These are phyloP conservation scores for Periconia digitata DNA, from an alignment of 2,329 filamentous ascomycete species.

Conservation along the genomic window DNA sequence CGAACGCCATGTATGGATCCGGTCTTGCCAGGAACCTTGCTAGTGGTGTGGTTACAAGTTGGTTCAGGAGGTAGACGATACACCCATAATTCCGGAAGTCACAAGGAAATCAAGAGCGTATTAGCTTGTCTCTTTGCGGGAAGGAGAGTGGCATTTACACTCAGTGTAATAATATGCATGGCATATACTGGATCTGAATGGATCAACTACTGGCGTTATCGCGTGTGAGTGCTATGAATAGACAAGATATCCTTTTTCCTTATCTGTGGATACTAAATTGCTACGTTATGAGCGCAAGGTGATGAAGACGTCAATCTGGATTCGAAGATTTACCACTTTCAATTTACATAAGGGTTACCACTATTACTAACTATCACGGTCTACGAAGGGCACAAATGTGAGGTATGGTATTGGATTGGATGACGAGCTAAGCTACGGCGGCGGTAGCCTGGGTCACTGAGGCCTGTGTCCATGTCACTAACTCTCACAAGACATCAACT, in stretches of 20 bases:
- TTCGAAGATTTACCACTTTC: too few relatives aligned
- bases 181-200: background rate
- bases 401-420: too few relatives aligned
- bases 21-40: conserved; percentile 58
- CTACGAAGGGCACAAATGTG: too few relatives aligned
- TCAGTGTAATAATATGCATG: background rate
- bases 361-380: too few relatives aligned
- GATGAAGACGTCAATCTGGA: too few relatives aligned
- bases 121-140: background rate
- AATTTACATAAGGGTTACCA: too few relatives aligned
- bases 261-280: too few relatives aligned
- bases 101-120: background rate
- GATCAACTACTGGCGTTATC: background rate
- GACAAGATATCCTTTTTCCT: background rate
- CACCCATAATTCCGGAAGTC: background rate
- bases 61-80: conserved; percentile 48
- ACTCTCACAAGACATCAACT: too few relatives aligned
- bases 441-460: too few relatives aligned
- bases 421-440: too few relatives aligned
- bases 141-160: background rate
- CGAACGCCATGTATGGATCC: conserved; percentile 55
- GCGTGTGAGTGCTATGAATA: background rate
- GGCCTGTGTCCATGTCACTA: too few relatives aligned
- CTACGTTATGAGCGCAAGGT: background rate
- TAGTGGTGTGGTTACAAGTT: conserved; percentile 56